A percentile compares a stretch with the other conserved stretches of the same genome.
phyloP scores from a whole-genome alignment of 179 eudicot genomes.

The Amaranthus tricolor region DNA sequence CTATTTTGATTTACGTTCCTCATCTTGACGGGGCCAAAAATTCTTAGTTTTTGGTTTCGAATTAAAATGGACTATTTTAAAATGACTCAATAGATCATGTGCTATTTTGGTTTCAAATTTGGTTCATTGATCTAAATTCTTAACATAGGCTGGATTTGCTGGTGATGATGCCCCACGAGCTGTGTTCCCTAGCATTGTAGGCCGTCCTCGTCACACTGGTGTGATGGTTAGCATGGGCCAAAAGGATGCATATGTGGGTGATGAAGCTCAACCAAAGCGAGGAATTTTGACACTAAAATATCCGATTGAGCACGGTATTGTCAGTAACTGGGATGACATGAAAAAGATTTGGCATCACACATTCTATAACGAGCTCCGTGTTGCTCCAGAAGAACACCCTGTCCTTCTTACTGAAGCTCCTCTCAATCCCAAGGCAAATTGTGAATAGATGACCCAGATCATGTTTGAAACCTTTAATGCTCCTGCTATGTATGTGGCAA shows the following conservation, averaged over 20 bases:
- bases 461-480: slow-evolving; percentile 45
- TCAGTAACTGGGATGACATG: slow-evolving; percentile 93
- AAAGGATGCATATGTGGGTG: slow-evolving; percentile 41
- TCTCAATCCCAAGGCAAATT: slow-evolving; percentile 42
- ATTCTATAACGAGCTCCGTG: slow-evolving; percentile 86
- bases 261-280: slow-evolving; percentile 41
- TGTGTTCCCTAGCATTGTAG: slow-evolving; percentile 41
- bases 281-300: slow-evolving; percentile 55
- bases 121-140: slow-evolving; percentile 8
- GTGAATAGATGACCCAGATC: slow-evolving; percentile 42
- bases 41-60: neutral
- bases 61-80: neutral
- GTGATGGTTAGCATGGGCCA: slow-evolving; percentile 45
- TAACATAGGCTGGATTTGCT: slow-evolving; percentile 38
- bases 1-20: neutral
- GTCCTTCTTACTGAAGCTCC: slow-evolving; percentile 41
- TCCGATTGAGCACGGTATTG: slow-evolving; percentile 87
- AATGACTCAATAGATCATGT: neutral
- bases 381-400: slow-evolving; percentile 89
- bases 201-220: slow-evolving; percentile 40
- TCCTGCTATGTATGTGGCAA: slow-evolving; percentile 46
- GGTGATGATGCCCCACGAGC: slow-evolving; percentile 45
- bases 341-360: slow-evolving; percentile 93
- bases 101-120: neutral
- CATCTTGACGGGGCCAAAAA: neutral